Base-by-base conservation (phyloP, 2,329 filamentous ascomycete genomes). In the Stagonosporopsis cucurbitacearum region DNA sequence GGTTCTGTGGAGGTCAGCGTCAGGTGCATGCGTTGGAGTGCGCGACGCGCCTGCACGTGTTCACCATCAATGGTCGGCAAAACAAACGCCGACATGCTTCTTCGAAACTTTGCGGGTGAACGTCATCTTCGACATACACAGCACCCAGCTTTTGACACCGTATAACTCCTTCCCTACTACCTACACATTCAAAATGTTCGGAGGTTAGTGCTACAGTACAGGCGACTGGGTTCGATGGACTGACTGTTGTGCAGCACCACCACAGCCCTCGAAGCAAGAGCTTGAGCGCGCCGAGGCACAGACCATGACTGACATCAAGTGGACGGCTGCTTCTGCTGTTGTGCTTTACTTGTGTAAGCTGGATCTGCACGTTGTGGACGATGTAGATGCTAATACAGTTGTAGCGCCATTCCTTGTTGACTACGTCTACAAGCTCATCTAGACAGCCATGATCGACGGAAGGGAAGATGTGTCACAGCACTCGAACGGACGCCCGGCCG, bases 281-380 rank as follows among this genome's bases (percentile, higher is more conserved):
- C 83, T 93, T 73, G 83, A 82, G 64, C 60, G 57, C 44, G 71
- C 70, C 40, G 89, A 93, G 81, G 80, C 81, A 57, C 84, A 88
- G 74, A 89, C 90, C 46, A 80, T 79, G 69, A 81, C 82, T 65
- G 89, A 87, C 46, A 80, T 94, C 64, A 86, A 89, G 79, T 83
- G 82, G 68, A 88, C 88, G 59, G 72, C 88, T 51, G 82, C 85
- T 35, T 86, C 86, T 15, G 87, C 87, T 60, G 80, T 88, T 35
- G 76, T 90, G 45, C 82, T 95, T 44, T 94, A 94, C 74, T 79
- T 95, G 58, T 91, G 91, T 95, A 86, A 54, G 89, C 26, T 30
- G 4, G 20, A n/a, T 6, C 2, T 7, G n/a, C n/a, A 6, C 19
- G n/a, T 7, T 26, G 17, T 9, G 13, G 19, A 19, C 20, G 9